Conservation (phyloP, 306 rosid species). For the Pterocarpus santalinus region DNA sequence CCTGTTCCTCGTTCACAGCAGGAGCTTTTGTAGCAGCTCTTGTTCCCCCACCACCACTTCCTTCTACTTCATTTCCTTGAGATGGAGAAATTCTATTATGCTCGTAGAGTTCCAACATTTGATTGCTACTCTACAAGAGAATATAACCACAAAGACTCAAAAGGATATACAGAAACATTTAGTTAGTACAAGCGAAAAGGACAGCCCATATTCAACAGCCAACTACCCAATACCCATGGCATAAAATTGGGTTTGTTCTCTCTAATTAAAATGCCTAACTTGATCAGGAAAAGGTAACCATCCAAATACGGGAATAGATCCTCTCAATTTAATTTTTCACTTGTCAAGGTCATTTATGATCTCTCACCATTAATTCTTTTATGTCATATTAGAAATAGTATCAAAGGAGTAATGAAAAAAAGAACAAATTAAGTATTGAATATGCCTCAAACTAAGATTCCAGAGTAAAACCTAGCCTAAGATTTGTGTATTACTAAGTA, state of each 20-base stretch:
- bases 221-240: constrained; percentile 19
- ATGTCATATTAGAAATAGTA: no score
- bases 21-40: constrained; percentile 64
- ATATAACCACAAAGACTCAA: constrained; percentile 20
- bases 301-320: not conserved
- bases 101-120: constrained; percentile 97
- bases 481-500: no score
- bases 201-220: constrained; percentile 32
- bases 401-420: no score
- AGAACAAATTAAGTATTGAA: no score
- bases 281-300: constrained; percentile 35
- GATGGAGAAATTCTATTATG: constrained; percentile 82
- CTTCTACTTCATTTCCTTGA: constrained; percentile 79
- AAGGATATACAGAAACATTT: constrained; percentile 32
- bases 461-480: no score
- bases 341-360: no score
- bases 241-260: constrained; percentile 15
- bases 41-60: constrained; percentile 64
- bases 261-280: constrained; percentile 38
- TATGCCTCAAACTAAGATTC: no score
- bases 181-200: constrained; percentile 38
- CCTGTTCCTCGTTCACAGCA: constrained; percentile 70
- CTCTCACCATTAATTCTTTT: no score
- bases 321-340: no score
- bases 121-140: constrained; percentile 90